phyloP scores from a whole-genome alignment of 495 filamentous ascomycete genomes.

The Durotheca rogersii region DNA sequence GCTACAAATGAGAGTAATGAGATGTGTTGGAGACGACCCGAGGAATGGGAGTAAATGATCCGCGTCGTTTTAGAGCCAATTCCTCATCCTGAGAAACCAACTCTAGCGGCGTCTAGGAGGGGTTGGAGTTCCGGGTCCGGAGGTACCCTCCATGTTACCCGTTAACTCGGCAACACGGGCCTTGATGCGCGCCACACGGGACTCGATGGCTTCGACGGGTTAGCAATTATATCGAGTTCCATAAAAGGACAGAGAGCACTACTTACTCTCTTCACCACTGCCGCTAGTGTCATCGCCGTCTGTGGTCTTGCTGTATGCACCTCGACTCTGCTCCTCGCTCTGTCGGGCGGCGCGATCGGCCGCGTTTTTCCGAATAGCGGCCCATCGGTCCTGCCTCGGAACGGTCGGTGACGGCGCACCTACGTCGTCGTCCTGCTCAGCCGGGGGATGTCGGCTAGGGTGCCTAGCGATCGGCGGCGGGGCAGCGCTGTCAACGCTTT shows the following conservation, averaged over 20 bases:
- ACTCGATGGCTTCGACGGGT: conserved; percentile 76
- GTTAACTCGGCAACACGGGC: conserved; percentile 94
- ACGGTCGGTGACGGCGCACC: conserved; percentile 34
- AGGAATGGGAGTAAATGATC: conserved; percentile 12
- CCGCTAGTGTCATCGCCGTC: conserved; percentile 79
- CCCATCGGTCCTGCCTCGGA: conserved; percentile 75
- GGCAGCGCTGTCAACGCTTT: conserved; percentile 46
- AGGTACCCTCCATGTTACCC: conserved; percentile 65
- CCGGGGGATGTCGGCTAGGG: conserved; percentile 16
- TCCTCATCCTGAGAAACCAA: conserved; percentile 29
- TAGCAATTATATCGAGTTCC: conserved; percentile 18
- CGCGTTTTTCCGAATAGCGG: conserved; percentile 91
- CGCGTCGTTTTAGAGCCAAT: conserved; percentile 15
- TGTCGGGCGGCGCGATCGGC: conserved; percentile 69
- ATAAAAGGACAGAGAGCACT: background rate
- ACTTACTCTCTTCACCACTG: conserved; percentile 94
- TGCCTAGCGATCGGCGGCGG: conserved; percentile 47
- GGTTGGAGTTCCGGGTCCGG: conserved; percentile 27
- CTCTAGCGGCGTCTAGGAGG: conserved; percentile 37
- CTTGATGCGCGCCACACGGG: conserved; percentile 95
- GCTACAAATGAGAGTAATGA: conserved; percentile 2
- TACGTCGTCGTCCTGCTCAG: conserved; percentile 25
- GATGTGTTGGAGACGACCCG: conserved; percentile 6
- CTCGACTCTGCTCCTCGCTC: conserved; percentile 61
- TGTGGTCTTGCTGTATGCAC: conserved; percentile 54